Base-by-base conservation (phyloP, 1,139 yeast species). In the Diutina rugosa region DNA sequence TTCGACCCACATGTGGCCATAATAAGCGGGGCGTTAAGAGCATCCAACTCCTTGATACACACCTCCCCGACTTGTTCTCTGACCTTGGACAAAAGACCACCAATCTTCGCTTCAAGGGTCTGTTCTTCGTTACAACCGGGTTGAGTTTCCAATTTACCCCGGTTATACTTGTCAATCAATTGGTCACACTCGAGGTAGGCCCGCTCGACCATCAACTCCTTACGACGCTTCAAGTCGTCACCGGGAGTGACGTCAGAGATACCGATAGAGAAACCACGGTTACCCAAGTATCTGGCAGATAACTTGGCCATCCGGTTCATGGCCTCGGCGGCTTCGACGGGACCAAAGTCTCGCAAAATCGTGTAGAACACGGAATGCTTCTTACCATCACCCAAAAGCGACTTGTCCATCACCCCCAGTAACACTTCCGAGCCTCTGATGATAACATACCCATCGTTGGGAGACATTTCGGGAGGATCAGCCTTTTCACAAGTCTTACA, bases 1-100 rank as follows among this genome's bases (percentile, higher is more conserved):
- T 95, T 95, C 55, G 99, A 93, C 63, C 99, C 99, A 80, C 99
- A 93, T 0, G 97, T 90, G 10, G 99, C 98, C 99, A 95, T 95
- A 67, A 95, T 91, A 67, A 95, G 80, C 48, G 99, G 99, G 46
- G 99, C 97, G 69, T 95, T 95, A 54, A 90, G 81, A 57, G 87
- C 81, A 63, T 90, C 97, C 60, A 95, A 75, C 69, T 93, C 99
- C 58, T 79, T 81, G 66, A 95, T 91, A 78, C 99, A 95, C 59
- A 90, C 96, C 63, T 93, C 98, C 70, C 99, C 99, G 32, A 93
- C 98, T 71, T 95, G 97, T 77, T 93, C 99, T 81, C 99, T 86
- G 58, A 95, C 99, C 68, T 91, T 93, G 26, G 99, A 93, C 61
- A 95, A 76, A 52, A 93, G 74, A 62, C 99, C 99, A 72, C 97